Base-by-base conservation (phyloP, 768 basidiomycete genomes). In the Termitomyces heimii region DNA sequence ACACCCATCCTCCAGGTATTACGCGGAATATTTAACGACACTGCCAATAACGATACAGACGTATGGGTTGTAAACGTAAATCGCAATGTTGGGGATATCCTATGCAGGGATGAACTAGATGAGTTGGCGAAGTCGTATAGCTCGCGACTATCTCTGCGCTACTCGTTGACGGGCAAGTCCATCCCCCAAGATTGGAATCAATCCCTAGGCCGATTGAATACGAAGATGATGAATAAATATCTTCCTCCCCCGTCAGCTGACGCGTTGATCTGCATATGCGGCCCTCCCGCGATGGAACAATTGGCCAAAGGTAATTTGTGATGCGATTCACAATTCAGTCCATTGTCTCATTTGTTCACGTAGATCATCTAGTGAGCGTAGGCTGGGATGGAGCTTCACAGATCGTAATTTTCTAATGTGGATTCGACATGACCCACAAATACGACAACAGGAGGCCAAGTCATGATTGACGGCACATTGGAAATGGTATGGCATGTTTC, bases 1-100 rank as follows among this genome's bases (percentile, higher is more conserved):
- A 84, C 84, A 0, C 83, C 84, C 0, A 81, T 85, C 45, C 66
- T 83, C 0, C 82, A 84, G 64, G 77, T 84, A 22, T 67, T 84
- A 0, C 75, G 79, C 1, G 72, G 72, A 47, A 69, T 84, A 45
- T 66, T 82, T 44, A 65, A 63, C 22, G 80, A 83, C 55, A 20
- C 50, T 0, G 49, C 56, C 14, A 75, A 79, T 55, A 62, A 61
- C 1, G 64, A 70, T 31, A 77, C 75, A 1, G 71, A 71, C 7
- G 68, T 81, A 12, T 83, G 75, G 75, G 53, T 83, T 18, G 61
- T 85, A 39, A 73, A 78, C 57, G 70, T 76, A 31, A 84, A 85
- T 65, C 72, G 72, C 31, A 71, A 71, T 16, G 69, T 74, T 28
- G 68, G 69, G 10, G 83, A 85, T 61, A 85, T 85, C 52, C 57